Base-by-base conservation (phyloP, 1,139 yeast species). In the Candida mesenterica region DNA sequence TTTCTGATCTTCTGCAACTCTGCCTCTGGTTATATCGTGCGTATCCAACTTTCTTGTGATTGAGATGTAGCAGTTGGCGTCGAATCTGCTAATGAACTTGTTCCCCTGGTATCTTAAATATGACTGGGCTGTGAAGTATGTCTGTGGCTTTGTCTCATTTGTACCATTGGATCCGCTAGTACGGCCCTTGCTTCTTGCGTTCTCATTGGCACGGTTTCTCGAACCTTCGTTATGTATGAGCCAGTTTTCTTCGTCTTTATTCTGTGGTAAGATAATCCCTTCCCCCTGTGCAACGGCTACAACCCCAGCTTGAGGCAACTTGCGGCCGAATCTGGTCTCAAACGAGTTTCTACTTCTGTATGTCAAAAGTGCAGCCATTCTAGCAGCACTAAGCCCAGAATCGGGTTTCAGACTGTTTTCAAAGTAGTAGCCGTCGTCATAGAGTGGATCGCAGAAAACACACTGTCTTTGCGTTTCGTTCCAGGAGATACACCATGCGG, bases 401-500 rank as follows among this genome's bases (percentile, higher is more conserved):
- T 69, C 70, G 2, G 98, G 98, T 7, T 90, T 94, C 15, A 36
- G 43, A 37, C 81, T 83, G n/a, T 75, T 74, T 29, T 75, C 67
- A 53, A 86, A 90, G 44, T 70, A 70, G 59, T 86, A 88, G 2
- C 98, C 98, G 53, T 89, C 97, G 39, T 76, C 75, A 55, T 89
- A 92, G 54, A 83, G 83, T 4, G 98, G 97, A 58, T 92, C 98
- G 17, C 95, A 82, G 61, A 90, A 92, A 22, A 92, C 88, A 46
- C 95, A 81, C 58, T 92, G 98, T 50, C 98, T 76, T 61, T 92
- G 98, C 5, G 98, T 95, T 56, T 92, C 98, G 40, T 95, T 92
- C 98, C 98, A 92, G 3, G 96, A 86, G 37, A 92, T 92, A 49
- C 97, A 92, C 98, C 98, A 92, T 0, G 98, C 98, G 5, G 95